Evolutionary conservation across 2,329 filamentous ascomycete genomes (phyloP), one percentile per base, ranked within the genome.

Genomic region (Leptographium lundbergii): DNA sequence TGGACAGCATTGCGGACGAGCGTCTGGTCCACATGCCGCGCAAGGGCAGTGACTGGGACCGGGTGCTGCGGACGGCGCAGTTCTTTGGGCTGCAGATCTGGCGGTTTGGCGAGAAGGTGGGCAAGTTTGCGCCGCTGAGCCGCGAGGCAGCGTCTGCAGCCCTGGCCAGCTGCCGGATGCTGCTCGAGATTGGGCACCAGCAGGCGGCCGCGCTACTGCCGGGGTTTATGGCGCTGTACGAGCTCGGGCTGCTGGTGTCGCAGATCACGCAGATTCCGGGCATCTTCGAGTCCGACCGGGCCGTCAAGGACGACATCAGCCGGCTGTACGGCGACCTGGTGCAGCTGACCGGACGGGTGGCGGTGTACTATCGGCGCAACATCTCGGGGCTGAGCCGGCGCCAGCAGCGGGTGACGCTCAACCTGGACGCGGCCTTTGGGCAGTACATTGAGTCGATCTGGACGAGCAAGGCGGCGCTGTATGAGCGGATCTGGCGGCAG

Each of bases 11-110:
- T 57, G 67, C 68, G 13, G 69, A 74, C 59, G 68, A 74, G 57
- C 71, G 73, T 32, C 66, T 74, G 17, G 68, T 72, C 19, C 72
- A 73, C 57, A 74, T 75, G 71, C 73, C 73, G 3, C 66, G 67
- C 6, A 65, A 69, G 47, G 72, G 71, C n/a, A 74, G 72, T 57
- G 68, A 71, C 54, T 74, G 72, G 72, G 73, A 75, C 58, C 68
- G 70, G 1, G 72, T 74, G 1, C 64, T 75, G 34, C 71, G 69
- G 47, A 68, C 70, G 19, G 73, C 73, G 3, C 71, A 74, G 60
- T 74, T 71, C 66, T 74, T 74, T 51, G 72, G 72, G 3, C 66
- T 73, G 6, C 72, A 74, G 60, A 65, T 75, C 19, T 70, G 68
- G 60, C 65, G 67, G 4, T 73, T 74, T 22, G 70, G 70, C 7